Percentiles rank a stretch among this genome's conserved stretches.
phyloP scores from a whole-genome alignment of 768 basidiomycete genomes.

The Paxillus ammoniavirescens region DNA sequence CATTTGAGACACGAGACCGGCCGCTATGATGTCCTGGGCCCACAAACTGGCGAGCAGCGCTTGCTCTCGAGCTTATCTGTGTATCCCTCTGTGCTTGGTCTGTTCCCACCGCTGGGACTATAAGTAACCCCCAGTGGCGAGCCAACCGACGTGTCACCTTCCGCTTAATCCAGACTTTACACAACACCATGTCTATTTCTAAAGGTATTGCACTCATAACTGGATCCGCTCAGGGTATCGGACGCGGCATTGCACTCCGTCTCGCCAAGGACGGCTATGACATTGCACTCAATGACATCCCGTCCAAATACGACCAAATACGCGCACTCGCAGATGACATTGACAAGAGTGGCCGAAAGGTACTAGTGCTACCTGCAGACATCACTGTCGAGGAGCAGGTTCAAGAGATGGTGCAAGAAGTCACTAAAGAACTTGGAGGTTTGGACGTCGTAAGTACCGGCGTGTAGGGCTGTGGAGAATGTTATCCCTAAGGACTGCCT shows the following conservation, averaged over 20 bases:
- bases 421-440: constrained; percentile 15
- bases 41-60: too few species aligned
- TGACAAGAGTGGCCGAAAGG: constrained; percentile 13
- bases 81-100: too few species aligned
- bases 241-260: constrained; percentile 17
- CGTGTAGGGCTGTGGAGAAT: background rate
- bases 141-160: too few species aligned
- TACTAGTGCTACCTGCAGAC: constrained; percentile 16
- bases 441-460: constrained; percentile 1
- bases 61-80: too few species aligned
- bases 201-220: constrained; percentile 33
- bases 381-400: constrained; percentile 23
- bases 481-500: background rate
- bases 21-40: too few species aligned
- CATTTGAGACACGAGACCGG: too few species aligned
- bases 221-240: constrained; percentile 31
- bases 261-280: constrained; percentile 24
- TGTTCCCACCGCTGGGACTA: too few species aligned
- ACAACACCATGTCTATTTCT: constrained; percentile 1
- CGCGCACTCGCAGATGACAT: constrained; percentile 19
- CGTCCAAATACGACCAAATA: constrained; percentile 12
- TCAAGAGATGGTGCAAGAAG: constrained; percentile 16
- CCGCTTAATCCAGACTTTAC: background rate
- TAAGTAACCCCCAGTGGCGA: too few species aligned
- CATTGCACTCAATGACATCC: constrained; percentile 29